These are phyloP conservation scores for Heliamphora pulchella DNA, from an alignment of 179 eudicot species.

Conservation along the genomic window DNA sequence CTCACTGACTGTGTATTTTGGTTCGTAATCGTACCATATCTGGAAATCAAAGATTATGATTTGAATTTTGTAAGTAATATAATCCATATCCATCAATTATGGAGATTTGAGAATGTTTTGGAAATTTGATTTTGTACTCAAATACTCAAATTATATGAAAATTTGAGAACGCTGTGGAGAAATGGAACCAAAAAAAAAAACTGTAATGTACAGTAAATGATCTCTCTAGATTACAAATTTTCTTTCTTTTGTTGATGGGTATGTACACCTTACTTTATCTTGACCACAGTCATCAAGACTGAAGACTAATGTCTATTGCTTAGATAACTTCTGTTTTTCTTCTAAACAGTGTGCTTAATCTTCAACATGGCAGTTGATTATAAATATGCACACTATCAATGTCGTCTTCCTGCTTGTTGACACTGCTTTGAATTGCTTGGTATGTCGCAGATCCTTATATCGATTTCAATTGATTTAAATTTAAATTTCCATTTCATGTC, in stretches of 20 bases:
- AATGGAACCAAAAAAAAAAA: not conserved
- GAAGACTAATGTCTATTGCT: not conserved
- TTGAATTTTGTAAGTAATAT: slow-evolving; percentile 61
- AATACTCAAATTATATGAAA: not conserved
- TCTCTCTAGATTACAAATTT: not conserved
- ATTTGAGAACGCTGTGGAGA: not conserved
- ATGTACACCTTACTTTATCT: not conserved
- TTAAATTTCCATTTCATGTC: not conserved
- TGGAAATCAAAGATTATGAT: slow-evolving; percentile 43
- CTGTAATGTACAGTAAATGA: not conserved
- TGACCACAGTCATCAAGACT: not conserved
- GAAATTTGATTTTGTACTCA: not conserved
- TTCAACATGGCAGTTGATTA: slow-evolving; percentile 39
- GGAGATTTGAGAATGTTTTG: too few relatives aligned
- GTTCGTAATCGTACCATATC: slow-evolving; percentile 71
- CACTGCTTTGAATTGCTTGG: slow-evolving; percentile 65
- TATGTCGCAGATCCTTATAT: slow-evolving; percentile 23
- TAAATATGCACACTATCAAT: slow-evolving; percentile 76
- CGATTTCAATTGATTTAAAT: not conserved
- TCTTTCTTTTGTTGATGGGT: not conserved
- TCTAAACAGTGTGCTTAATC: slow-evolving; percentile 6
- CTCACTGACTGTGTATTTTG: slow-evolving; percentile 83
- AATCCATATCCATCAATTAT: not conserved
- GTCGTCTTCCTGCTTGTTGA: slow-evolving; percentile 81
- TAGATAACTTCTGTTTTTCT: not conserved